phyloP scores from a whole-genome alignment of 2,329 filamentous ascomycete genomes.

The Aspergillus glaucus region DNA sequence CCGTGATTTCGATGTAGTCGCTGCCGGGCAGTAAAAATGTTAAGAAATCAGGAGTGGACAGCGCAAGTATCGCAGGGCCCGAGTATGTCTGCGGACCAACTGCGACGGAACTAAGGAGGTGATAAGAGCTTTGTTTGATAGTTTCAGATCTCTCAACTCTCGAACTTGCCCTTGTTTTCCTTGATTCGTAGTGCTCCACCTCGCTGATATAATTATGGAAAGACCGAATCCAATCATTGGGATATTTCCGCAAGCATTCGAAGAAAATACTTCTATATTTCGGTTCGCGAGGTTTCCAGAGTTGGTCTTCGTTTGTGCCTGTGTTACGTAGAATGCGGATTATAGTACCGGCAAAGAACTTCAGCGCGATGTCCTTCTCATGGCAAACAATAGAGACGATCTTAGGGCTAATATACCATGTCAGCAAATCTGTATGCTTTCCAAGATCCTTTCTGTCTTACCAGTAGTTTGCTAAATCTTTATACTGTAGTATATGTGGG shows the following conservation, averaged over 20 bases:
- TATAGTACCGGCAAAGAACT: slow-evolving; percentile 15
- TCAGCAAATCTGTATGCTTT: neutral
- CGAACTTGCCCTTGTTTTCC: neutral
- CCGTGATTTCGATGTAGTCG: slow-evolving; percentile 6
- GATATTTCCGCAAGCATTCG: neutral
- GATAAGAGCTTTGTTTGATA: slow-evolving; percentile 1
- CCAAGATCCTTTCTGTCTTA: neutral
- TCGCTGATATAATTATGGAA: slow-evolving; percentile 4
- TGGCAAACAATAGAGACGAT: slow-evolving; percentile 8
- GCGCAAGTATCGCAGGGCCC: slow-evolving; percentile 5
- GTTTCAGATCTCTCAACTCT: neutral
- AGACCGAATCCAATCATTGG: slow-evolving; percentile 1
- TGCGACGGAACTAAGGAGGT: slow-evolving; percentile 5
- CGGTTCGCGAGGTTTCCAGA: slow-evolving; percentile 6
- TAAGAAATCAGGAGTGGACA: neutral
- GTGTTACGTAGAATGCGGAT: slow-evolving; percentile 9
- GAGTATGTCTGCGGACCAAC: neutral
- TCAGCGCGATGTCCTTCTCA: slow-evolving; percentile 10
- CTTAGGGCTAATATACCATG: neutral
- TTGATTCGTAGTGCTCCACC: neutral
- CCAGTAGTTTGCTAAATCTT: neutral
- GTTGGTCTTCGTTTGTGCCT: neutral
- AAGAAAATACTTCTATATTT: slow-evolving; percentile 3
- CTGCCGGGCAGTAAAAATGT: slow-evolving; percentile 7
- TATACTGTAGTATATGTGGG: neutral